phyloP scores from a whole-genome alignment of 441 rosid species.

The Brassica hybrid region DNA sequence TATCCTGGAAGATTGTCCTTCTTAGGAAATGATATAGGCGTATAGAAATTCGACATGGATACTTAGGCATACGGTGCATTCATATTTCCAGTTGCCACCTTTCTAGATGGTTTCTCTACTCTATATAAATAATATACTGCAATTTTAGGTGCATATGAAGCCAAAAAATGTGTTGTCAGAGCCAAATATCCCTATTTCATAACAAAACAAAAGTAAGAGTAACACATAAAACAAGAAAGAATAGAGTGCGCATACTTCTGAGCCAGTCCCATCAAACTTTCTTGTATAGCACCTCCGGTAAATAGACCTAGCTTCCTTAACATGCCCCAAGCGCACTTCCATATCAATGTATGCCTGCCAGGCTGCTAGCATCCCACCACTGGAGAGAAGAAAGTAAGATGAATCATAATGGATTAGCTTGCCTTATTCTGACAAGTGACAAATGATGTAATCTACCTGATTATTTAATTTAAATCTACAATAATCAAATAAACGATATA shows the following conservation, averaged over 20 bases:
- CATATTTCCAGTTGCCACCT: slow-evolving; percentile 14
- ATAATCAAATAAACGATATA: slow-evolving; percentile 16
- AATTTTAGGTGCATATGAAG: slow-evolving; percentile 20
- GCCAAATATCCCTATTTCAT: slow-evolving; percentile 27
- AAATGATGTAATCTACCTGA: slow-evolving; percentile 22
- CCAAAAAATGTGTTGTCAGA: slow-evolving; percentile 13
- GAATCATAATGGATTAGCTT: slow-evolving; percentile 20
- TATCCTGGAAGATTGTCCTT: slow-evolving; percentile 84
- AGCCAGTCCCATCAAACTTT: slow-evolving; percentile 80
- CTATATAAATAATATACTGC: slow-evolving; percentile 17
- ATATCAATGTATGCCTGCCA: slow-evolving; percentile 85
- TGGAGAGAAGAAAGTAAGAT: slow-evolving; percentile 42
- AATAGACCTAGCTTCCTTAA: slow-evolving; percentile 84
- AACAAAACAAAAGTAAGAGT: slow-evolving; percentile 2
- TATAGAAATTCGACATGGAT: slow-evolving; percentile 30
- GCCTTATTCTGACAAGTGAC: slow-evolving; percentile 27
- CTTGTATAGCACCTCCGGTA: slow-evolving; percentile 87
- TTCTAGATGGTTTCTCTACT: slow-evolving; percentile 11
- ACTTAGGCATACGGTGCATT: slow-evolving; percentile 20
- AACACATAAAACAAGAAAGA: slow-evolving; percentile 22
- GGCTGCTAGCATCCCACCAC: slow-evolving; percentile 88
- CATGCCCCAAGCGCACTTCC: slow-evolving; percentile 78
- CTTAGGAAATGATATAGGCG: slow-evolving; percentile 64
- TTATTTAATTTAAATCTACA: slow-evolving; percentile 17
- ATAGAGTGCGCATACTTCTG: slow-evolving; percentile 70